A percentile compares a stretch with the other conserved stretches of the same genome.
These are phyloP conservation scores for Leccinum subtestaceum DNA, from an alignment of 768 basidiomycete species.

Conservation along the genomic window DNA sequence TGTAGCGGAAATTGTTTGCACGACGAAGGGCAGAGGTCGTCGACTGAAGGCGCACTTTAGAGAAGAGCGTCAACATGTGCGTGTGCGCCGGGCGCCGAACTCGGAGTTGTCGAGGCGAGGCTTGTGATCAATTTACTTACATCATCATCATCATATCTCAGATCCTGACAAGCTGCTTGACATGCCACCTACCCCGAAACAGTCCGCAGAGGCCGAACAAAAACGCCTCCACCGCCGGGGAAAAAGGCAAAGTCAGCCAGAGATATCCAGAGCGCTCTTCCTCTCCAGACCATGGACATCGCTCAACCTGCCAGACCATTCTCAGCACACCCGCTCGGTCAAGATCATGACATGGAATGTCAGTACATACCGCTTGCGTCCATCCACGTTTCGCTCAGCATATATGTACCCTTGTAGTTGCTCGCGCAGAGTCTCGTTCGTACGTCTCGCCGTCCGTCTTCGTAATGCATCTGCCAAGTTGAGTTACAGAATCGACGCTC, in stretches of 20 bases:
- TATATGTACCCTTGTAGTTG: constrained; percentile 41
- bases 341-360: constrained; percentile 86
- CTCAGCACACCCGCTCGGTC: constrained; percentile 20
- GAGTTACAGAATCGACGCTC: constrained; percentile 62
- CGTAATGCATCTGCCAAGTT: not conserved
- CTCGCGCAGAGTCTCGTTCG: constrained; percentile 79
- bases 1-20: not conserved
- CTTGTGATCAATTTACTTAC: constrained; percentile 9
- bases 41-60: constrained; percentile 15
- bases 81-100: not conserved
- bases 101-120: not conserved
- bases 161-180: not conserved
- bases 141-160: constrained; percentile 6
- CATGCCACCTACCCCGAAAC: constrained; percentile 46
- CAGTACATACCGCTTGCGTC: constrained; percentile 31
- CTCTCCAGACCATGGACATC: constrained; percentile 37
- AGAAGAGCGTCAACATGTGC: constrained; percentile 31
- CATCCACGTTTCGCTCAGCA: not conserved
- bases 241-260: constrained; percentile 34
- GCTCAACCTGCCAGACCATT: constrained; percentile 9
- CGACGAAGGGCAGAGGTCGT: constrained; percentile 18
- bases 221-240: constrained; percentile 43
- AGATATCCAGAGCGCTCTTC: constrained; percentile 5
- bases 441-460: constrained; percentile 39
- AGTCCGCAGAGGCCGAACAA: constrained; percentile 52